Percentiles rank a stretch among this genome's conserved stretches.
phyloP scores from a whole-genome alignment of 164 flowering plant species.

The Brasenia schreberi region DNA sequence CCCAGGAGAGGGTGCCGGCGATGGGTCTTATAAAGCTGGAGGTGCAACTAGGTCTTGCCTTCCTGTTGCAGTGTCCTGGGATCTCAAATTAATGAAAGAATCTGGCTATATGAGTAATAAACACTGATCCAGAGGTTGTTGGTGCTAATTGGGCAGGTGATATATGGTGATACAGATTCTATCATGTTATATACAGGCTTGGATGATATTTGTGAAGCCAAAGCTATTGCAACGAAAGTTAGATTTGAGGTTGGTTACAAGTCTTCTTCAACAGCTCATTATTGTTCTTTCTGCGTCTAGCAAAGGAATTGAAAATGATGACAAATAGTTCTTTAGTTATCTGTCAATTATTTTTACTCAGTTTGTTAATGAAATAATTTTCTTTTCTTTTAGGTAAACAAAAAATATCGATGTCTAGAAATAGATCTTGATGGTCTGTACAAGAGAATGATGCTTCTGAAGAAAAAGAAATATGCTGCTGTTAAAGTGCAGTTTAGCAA shows the following conservation, averaged over 20 bases:
- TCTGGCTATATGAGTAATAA: too few species aligned
- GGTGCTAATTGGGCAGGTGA: constrained; percentile 45
- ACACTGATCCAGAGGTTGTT: too few species aligned
- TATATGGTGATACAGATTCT: constrained; percentile 98
- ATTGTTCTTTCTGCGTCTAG: not conserved
- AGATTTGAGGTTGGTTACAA: constrained; percentile 55
- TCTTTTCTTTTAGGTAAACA: constrained; percentile 54
- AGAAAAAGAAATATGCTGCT: constrained; percentile 99
- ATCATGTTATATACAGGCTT: constrained; percentile 91
- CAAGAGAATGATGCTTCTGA: constrained; percentile 95
- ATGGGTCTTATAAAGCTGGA: too few species aligned
- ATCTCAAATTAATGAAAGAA: too few species aligned
- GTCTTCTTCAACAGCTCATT: not conserved
- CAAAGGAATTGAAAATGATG: too few species aligned
- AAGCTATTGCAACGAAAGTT: constrained; percentile 69
- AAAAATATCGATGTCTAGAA: constrained; percentile 76
- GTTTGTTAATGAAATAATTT: not conserved
- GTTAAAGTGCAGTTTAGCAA: constrained; percentile 65
- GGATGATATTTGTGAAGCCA: constrained; percentile 78
- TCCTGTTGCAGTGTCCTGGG: too few species aligned
- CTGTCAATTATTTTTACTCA: not conserved
- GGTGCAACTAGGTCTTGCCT: too few species aligned
- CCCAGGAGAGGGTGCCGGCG: too few species aligned
- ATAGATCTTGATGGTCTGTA: constrained; percentile 97
- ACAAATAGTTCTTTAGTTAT: too few species aligned